These are phyloP conservation scores for Aphanomyces stellatus DNA, from an alignment of 352 stramenopile genomes.

Conservation along the genomic window DNA sequence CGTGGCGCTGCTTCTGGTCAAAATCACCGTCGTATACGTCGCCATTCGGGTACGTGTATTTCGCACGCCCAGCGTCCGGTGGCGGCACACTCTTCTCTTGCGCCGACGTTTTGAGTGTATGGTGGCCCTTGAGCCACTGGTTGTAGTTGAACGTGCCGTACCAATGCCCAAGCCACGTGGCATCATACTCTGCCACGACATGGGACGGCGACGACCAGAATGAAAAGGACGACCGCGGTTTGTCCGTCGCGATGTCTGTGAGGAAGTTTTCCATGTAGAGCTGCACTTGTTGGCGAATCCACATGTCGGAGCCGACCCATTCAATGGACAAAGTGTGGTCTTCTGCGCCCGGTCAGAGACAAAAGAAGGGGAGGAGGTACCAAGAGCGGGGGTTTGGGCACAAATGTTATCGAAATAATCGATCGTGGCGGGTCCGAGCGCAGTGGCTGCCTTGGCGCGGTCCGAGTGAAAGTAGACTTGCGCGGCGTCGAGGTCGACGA, in stretches of 20 bases:
- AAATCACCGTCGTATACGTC: conserved; percentile 78
- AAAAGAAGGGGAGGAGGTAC: too few species aligned
- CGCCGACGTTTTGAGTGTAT: conserved; percentile 28
- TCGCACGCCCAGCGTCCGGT: conserved; percentile 35
- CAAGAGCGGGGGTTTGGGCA: background rate
- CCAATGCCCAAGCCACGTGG: conserved; percentile 52
- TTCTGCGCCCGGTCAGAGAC: too few species aligned
- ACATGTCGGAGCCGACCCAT: conserved; percentile 38
- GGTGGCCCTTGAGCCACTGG: conserved; percentile 32
- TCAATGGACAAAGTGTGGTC: too few species aligned
- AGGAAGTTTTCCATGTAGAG: conserved; percentile 39
- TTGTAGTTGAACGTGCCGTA: conserved; percentile 55
- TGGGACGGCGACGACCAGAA: conserved; percentile 28
- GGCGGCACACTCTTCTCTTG: conserved; percentile 20
- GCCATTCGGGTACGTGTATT: conserved; percentile 56
- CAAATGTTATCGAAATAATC: conserved; percentile 28
- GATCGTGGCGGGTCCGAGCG: conserved; percentile 34
- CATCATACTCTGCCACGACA: conserved; percentile 52
- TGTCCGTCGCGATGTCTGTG: conserved; percentile 32
- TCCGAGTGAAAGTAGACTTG: conserved; percentile 44
- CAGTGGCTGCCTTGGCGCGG: conserved; percentile 35
- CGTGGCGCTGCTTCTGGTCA: conserved; percentile 50
- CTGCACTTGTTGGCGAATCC: conserved; percentile 50
- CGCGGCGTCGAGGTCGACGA: conserved; percentile 50
- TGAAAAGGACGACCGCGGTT: background rate